phyloP scores from a whole-genome alignment of 2,329 filamentous ascomycete species.

The Neodidymelliopsis sp. region DNA sequence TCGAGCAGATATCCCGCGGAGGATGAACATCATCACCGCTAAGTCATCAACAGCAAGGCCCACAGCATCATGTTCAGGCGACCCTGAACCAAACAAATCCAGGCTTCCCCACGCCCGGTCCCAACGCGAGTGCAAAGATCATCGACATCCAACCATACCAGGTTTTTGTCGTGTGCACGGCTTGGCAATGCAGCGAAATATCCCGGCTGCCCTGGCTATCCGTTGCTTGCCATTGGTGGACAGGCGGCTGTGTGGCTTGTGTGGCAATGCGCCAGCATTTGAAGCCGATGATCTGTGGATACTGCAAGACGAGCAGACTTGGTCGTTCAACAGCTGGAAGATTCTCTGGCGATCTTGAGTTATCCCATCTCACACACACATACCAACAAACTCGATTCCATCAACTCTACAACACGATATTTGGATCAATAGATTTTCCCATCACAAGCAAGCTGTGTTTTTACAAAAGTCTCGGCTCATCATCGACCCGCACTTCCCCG shows the following conservation, averaged over 20 bases:
- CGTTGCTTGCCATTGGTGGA: too few relatives aligned
- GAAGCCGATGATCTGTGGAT: conserved; percentile 16
- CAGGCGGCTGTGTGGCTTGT: not conserved
- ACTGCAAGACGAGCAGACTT: conserved; percentile 1
- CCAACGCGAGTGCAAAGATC: conserved; percentile 1
- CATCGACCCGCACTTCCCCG: conserved; percentile 18
- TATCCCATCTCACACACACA: too few relatives aligned
- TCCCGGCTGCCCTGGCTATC: not conserved
- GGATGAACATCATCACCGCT: not conserved
- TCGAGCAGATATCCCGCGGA: not conserved
- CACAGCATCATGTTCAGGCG: not conserved
- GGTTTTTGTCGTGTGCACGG: not conserved
- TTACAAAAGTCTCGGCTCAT: conserved; percentile 14
- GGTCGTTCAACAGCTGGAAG: conserved; percentile 10
- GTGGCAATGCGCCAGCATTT: conserved; percentile 10
- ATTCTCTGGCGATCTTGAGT: not conserved
- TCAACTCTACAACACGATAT: not conserved
- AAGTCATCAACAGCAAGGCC: conserved; percentile 5
- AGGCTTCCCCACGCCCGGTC: conserved; percentile 6
- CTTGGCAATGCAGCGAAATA: not conserved
- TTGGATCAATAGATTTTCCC: not conserved
- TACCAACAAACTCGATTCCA: too few relatives aligned
- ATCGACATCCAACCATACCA: conserved; percentile 12
- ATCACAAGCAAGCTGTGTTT: conserved; percentile 5
- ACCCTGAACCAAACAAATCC: conserved; percentile 5